These are phyloP conservation scores for Peniophora sp. DNA, from an alignment of 1,284 basidiomycete species.

Conservation along the genomic window DNA sequence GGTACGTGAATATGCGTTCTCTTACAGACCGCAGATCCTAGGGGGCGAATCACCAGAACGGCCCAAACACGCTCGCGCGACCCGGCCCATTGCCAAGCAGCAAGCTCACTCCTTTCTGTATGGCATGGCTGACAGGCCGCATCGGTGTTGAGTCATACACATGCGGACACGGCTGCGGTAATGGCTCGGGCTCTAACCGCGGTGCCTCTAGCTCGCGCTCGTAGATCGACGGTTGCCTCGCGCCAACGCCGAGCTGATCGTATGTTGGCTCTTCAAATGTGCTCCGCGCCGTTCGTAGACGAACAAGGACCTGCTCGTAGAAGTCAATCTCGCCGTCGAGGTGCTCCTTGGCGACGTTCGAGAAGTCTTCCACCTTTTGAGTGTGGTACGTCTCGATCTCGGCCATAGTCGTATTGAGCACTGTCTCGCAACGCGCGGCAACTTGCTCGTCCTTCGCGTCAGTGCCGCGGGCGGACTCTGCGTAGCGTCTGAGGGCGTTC, in stretches of 20 bases:
- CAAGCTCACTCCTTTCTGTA: constrained; percentile 61
- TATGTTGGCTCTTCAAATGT: constrained; percentile 43
- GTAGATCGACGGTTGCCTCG: constrained; percentile 62
- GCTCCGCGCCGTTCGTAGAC: constrained; percentile 46
- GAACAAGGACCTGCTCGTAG: constrained; percentile 59
- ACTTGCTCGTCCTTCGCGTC: constrained; percentile 56
- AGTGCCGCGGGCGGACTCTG: constrained; percentile 34
- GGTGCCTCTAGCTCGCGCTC: constrained; percentile 62
- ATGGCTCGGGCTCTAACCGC: constrained; percentile 37
- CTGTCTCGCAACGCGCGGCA: constrained; percentile 75
- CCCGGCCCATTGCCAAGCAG: constrained; percentile 40
- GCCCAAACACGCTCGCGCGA: constrained; percentile 55
- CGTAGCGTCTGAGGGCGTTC: constrained; percentile 57
- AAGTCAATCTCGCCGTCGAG: constrained; percentile 71
- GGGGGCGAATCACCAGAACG: constrained; percentile 53
- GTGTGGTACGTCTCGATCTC: constrained; percentile 78
- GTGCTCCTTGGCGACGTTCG: constrained; percentile 50
- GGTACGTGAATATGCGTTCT: no score
- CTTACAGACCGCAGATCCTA: no score
- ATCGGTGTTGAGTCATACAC: constrained; percentile 69
- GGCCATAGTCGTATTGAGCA: constrained; percentile 80
- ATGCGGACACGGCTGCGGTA: constrained; percentile 68
- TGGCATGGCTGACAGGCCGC: constrained; percentile 66
- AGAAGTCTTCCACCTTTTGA: constrained; percentile 68
- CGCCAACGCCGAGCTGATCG: constrained; percentile 32